Evolutionary conservation across 345 rosid species (phyloP), one percentile per base, ranked within the genome.

Genomic region (Gossypium raimondii): DNA sequence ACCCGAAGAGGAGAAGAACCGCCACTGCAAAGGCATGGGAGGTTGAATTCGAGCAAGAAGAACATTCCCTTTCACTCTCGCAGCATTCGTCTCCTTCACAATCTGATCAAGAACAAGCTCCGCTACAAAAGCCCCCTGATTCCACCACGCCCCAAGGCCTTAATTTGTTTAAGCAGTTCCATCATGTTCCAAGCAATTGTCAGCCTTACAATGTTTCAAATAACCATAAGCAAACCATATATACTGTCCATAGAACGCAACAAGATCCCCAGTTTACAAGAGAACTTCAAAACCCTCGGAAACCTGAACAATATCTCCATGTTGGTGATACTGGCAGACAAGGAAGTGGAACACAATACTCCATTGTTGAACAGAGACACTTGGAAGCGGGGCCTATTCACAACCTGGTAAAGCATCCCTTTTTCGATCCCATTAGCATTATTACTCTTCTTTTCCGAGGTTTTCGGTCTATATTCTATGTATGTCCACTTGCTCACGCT

Each of bases 31-130:
- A 75, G 48, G 73, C 62, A 22, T 86, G 82, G 82, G 93, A 88
- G 12, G 77, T 79, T 71, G 89, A 88, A 71, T 82, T 81, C 4
- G 91, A 90, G 57, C 87, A 86, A 73, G 96, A 90, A 74, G 92
- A 90, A 67, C 91, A 88, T 82, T 89, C 93, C 43, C 90, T 82
- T 47, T 87, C 91, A 0, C 85, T 85, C 44, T 88, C 95, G 11
- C 92, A 82, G 78, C 85, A 85, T 79, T 90, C 96, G 1, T 88
- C 96, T 6, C 90, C 96, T 16, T 89, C 91, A 4, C 89, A 81
- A 74, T 90, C 91, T 61, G 96, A 90, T 76, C 91, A 84, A 75
- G 93, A 90, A 41, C 90, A 83, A 77, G 74, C 80, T 18, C 82
- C 86, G 2, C 79, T 67, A n/a, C 52, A 65, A 55, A 85, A 79